A percentile compares a stretch with the other conserved stretches of the same genome.
Evolutionary conservation across 306 rosid genomes (phyloP).

Genomic region (Malus orientalis): DNA sequence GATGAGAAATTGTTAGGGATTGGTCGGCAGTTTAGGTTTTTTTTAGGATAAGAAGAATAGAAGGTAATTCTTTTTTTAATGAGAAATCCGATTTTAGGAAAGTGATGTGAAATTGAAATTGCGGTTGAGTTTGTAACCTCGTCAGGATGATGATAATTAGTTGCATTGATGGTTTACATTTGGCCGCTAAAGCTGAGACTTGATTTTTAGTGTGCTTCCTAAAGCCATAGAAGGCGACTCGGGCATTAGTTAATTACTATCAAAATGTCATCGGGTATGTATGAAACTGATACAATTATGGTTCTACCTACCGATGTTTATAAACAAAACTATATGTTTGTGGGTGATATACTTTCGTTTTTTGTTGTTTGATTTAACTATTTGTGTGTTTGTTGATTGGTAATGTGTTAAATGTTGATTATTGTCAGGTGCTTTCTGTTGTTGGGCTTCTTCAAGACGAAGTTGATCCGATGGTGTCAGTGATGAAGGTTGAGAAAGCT

Average conservation of each 20-base stretch:
- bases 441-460: conserved; percentile 99
- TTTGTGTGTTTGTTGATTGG: not conserved
- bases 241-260: not conserved
- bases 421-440: conserved; percentile 81
- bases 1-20: not conserved
- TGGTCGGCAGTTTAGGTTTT: not conserved
- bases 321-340: not conserved
- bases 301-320: not conserved
- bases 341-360: not conserved
- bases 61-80: not conserved
- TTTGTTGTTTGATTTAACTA: not conserved
- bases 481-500: conserved; percentile 96
- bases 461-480: conserved; percentile 92
- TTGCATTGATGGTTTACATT: not conserved
- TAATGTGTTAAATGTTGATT: not conserved
- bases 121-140: not conserved
- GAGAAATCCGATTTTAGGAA: not conserved
- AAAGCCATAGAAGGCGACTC: too few species aligned
- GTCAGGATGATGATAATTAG: not conserved
- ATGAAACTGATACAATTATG: not conserved
- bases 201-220: not conserved
- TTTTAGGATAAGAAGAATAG: not conserved
- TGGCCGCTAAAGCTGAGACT: not conserved
- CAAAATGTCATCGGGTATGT: not conserved
- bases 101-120: not conserved